phyloP scores from a whole-genome alignment of 495 filamentous ascomycete species.

The Cercophora samala region DNA sequence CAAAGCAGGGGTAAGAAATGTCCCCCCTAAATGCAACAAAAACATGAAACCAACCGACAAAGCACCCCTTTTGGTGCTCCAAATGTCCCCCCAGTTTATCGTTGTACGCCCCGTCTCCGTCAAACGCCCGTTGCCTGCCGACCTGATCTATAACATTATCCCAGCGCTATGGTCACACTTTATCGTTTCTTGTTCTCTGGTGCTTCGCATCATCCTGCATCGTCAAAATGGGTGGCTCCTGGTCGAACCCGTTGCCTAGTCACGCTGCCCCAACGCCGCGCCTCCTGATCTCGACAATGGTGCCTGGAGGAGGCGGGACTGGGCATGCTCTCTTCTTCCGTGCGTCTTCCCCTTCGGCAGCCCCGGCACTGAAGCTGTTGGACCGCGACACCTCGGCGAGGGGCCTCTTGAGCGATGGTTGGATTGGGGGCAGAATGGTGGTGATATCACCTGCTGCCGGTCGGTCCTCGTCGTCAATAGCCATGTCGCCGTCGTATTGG shows the following conservation, averaged over 20 bases:
- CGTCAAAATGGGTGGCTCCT: neutral
- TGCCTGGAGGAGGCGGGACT: constrained; percentile 12
- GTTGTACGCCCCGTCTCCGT: constrained; percentile 25
- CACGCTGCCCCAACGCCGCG: constrained; percentile 28
- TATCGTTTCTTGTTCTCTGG: constrained; percentile 19
- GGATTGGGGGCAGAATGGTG: constrained; percentile 34
- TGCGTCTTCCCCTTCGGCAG: constrained; percentile 8
- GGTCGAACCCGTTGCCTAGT: constrained; percentile 8
- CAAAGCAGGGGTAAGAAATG: neutral
- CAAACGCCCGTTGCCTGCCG: constrained; percentile 22
- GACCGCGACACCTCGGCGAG: constrained; percentile 48
- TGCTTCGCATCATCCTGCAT: neutral
- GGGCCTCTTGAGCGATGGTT: constrained; percentile 45
- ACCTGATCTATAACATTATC: constrained; percentile 21
- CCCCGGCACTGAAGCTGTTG: constrained; percentile 39
- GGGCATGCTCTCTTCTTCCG: constrained; percentile 22
- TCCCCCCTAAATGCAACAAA: constrained; percentile 4
- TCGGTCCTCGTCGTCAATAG: constrained; percentile 35
- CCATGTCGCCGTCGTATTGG: constrained; percentile 35
- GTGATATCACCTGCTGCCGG: constrained; percentile 51
- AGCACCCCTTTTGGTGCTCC: constrained; percentile 7
- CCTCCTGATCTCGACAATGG: constrained; percentile 28
- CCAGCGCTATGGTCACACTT: constrained; percentile 25
- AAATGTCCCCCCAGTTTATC: constrained; percentile 1
- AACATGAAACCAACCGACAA: constrained; percentile 5